These are phyloP conservation scores for Cubamyces lactineus DNA, from an alignment of 768 basidiomycete species.

Conservation along the genomic window DNA sequence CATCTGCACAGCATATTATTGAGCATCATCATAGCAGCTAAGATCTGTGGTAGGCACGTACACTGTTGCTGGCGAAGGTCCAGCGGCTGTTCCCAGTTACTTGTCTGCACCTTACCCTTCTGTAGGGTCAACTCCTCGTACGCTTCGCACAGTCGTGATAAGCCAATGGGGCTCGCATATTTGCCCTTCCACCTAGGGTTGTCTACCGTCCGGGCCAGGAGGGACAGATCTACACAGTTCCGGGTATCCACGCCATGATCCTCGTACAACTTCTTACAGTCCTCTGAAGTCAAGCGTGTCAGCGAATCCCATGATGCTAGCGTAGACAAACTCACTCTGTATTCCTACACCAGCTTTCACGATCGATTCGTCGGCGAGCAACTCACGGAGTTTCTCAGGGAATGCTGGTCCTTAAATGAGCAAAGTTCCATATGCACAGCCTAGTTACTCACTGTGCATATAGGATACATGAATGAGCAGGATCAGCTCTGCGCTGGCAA, in stretches of 20 bases:
- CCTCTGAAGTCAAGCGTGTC: constrained; percentile 46
- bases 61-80: constrained; percentile 57
- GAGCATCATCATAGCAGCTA: constrained; percentile 14
- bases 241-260: constrained; percentile 45
- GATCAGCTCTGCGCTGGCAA: constrained; percentile 58
- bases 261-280: constrained; percentile 65
- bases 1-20: constrained; percentile 49
- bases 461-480: constrained; percentile 66
- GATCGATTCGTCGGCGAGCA: constrained; percentile 57
- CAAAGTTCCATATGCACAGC: not conserved
- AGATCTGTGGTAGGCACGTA: constrained; percentile 40
- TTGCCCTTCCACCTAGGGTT: constrained; percentile 73
- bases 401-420: constrained; percentile 14
- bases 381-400: constrained; percentile 43
- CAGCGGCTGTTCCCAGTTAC: constrained; percentile 69
- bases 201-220: constrained; percentile 72
- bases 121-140: constrained; percentile 56
- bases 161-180: constrained; percentile 61
- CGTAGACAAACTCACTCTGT: constrained; percentile 47
- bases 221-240: constrained; percentile 69
- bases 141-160: constrained; percentile 63
- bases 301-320: not conserved
- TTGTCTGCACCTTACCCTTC: constrained; percentile 65
- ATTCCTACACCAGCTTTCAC: constrained; percentile 77
- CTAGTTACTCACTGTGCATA: constrained; percentile 50